A percentile compares a stretch with the other conserved stretches of the same genome.
Evolutionary conservation across 78 protist species (phyloP).

Genomic region (Neovahlkampfia damariscottae): DNA sequence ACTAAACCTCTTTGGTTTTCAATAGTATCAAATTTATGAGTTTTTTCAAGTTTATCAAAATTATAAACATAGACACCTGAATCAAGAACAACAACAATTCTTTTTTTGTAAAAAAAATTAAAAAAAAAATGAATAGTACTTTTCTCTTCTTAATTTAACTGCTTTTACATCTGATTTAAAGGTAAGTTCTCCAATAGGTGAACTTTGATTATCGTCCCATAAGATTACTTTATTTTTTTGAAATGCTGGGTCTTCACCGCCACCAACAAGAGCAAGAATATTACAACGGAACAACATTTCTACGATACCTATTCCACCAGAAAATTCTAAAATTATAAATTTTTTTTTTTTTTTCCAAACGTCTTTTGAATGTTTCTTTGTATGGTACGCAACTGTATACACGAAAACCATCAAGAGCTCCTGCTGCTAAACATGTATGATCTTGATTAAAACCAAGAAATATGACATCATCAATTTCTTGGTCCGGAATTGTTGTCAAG

Average conservation of each 20-base stretch:
- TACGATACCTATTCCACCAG: conserved; percentile 86
- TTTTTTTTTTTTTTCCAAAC: not conserved
- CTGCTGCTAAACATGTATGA: conserved; percentile 81
- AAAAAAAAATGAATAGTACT: conserved; percentile 12
- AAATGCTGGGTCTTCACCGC: conserved; percentile 75
- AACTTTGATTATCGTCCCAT: conserved; percentile 86
- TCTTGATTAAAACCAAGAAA: conserved; percentile 59
- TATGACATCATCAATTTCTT: conserved; percentile 4
- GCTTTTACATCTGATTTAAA: conserved; percentile 76
- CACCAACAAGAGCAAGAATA: conserved; percentile 92
- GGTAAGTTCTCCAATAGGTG: conserved; percentile 70
- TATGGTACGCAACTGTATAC: conserved; percentile 84
- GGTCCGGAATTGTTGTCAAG: too few species aligned
- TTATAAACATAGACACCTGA: conserved; percentile 70
- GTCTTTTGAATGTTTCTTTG: conserved; percentile 62
- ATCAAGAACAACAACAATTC: conserved; percentile 82
- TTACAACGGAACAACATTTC: conserved; percentile 94
- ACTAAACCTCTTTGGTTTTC: conserved; percentile 71
- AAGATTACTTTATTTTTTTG: conserved; percentile 82
- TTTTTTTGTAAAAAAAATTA: not conserved
- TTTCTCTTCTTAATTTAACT: conserved; percentile 82
- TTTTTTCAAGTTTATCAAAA: conserved; percentile 63
- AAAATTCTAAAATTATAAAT: not conserved
- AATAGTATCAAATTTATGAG: conserved; percentile 69
- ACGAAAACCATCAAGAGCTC: conserved; percentile 77